A percentile compares a stretch with the other conserved stretches of the same genome.
phyloP scores from a whole-genome alignment of 345 rosid genomes.

The Kernera saxatilis region DNA sequence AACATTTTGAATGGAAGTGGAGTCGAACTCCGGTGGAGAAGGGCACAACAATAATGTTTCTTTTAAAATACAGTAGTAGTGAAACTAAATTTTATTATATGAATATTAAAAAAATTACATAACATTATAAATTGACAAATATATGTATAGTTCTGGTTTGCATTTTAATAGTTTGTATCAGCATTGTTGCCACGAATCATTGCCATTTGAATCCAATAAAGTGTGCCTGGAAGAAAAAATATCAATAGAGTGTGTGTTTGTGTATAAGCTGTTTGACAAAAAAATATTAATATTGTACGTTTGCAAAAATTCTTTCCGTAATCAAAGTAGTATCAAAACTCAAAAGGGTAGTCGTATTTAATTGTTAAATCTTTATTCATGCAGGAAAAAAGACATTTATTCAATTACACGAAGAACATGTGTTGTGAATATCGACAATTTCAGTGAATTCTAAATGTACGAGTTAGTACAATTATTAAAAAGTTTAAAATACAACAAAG shows the following conservation, averaged over 20 bases:
- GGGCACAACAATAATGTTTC: no score
- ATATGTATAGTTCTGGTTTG: background rate
- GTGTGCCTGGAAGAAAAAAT: no score
- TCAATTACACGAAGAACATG: background rate
- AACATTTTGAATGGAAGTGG: no score
- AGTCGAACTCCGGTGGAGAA: no score
- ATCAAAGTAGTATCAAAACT: background rate
- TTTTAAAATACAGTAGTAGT: no score
- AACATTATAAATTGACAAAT: background rate
- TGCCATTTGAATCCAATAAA: background rate
- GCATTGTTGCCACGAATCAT: background rate
- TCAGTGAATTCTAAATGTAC: conserved; percentile 6
- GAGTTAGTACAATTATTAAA: conserved; percentile 1
- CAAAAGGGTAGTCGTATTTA: background rate
- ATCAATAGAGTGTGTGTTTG: background rate
- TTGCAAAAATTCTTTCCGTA: background rate
- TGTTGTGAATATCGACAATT: conserved; percentile 8
- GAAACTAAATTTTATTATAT: background rate
- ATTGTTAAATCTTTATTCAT: background rate
- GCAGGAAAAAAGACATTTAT: background rate
- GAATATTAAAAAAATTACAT: background rate
- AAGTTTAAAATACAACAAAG: background rate
- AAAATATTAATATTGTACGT: background rate
- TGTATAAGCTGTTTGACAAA: background rate
- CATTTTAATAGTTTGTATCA: background rate